Evolutionary conservation across 169 alveolate species (phyloP).

Genomic region (Neospora caninum): DNA sequence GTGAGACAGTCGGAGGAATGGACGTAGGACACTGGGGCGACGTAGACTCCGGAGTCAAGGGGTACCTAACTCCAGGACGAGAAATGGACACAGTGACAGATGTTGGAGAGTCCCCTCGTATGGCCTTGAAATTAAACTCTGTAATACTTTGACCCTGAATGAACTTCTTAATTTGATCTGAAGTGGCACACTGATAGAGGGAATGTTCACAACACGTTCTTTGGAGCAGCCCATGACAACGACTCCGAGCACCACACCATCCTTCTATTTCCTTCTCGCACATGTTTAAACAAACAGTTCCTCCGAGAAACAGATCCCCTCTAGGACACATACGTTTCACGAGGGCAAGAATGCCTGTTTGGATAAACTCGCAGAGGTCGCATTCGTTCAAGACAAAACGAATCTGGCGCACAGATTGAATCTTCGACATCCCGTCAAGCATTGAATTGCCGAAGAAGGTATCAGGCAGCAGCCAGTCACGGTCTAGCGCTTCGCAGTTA

Average conservation of each 20-base stretch:
- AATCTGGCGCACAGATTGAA: not conserved
- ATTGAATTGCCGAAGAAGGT: not conserved
- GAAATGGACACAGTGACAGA: not conserved
- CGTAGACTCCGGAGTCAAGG: not conserved
- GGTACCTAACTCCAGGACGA: not conserved
- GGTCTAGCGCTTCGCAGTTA: not conserved
- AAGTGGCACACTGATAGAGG: not conserved
- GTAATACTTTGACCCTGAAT: not conserved
- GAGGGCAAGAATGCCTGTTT: not conserved
- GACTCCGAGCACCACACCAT: not conserved
- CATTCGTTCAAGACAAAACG: not conserved
- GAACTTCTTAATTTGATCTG: not conserved
- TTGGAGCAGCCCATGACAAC: not conserved
- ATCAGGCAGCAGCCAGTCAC: conserved; percentile 18
- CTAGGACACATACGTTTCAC: not conserved
- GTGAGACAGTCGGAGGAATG: not conserved
- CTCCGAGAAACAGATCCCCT: not conserved
- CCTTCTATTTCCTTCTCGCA: not conserved
- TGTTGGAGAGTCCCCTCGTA: not conserved
- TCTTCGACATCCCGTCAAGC: not conserved
- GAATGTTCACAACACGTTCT: not conserved
- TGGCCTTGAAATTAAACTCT: not conserved
- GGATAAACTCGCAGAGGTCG: not conserved
- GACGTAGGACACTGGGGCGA: not conserved
- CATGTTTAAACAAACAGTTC: not conserved